Percentiles rank a stretch among this genome's conserved stretches.
Conservation (phyloP, 139 green algal species). For the Zygnema cylindricum region DNA sequence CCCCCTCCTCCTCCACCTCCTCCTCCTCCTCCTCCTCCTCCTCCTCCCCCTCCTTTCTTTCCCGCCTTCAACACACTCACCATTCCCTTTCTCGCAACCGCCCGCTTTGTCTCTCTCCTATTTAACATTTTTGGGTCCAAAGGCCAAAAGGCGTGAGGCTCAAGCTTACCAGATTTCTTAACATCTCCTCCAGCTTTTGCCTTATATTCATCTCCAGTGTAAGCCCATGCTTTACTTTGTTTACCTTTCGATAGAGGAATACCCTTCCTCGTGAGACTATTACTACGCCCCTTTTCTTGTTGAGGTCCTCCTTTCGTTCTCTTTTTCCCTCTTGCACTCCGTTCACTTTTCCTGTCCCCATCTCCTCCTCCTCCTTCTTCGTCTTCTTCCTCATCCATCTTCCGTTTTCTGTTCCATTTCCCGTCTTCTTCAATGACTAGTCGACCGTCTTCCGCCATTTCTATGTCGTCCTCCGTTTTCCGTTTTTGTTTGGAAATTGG, state of each 20-base stretch:
- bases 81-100: conserved; percentile 67
- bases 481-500: conserved; percentile 14
- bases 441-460: conserved; percentile 62
- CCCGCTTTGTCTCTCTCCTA: conserved; percentile 70
- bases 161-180: conserved; percentile 62
- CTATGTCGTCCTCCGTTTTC: conserved; percentile 62
- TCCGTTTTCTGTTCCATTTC: conserved; percentile 40
- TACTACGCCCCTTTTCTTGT: conserved; percentile 29
- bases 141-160: conserved; percentile 98
- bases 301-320: conserved; percentile 65
- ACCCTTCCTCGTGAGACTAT: background rate
- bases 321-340: conserved; percentile 1
- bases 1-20: background rate
- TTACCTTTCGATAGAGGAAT: conserved; percentile 24
- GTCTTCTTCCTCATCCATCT: conserved; percentile 56
- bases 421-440: conserved; percentile 78
- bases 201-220: conserved; percentile 54
- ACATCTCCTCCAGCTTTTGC: conserved; percentile 66
- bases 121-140: conserved; percentile 97
- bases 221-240: conserved; percentile 13
- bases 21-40: no score
- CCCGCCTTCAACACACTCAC: conserved; percentile 65
- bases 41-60: conserved; percentile 59
- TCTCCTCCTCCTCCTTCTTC: background rate
- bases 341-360: conserved; percentile 5